Evolutionary conservation across 768 basidiomycete genomes (phyloP), one percentile per base, ranked within the genome.

Genomic region (Exidia glandulosa): DNA sequence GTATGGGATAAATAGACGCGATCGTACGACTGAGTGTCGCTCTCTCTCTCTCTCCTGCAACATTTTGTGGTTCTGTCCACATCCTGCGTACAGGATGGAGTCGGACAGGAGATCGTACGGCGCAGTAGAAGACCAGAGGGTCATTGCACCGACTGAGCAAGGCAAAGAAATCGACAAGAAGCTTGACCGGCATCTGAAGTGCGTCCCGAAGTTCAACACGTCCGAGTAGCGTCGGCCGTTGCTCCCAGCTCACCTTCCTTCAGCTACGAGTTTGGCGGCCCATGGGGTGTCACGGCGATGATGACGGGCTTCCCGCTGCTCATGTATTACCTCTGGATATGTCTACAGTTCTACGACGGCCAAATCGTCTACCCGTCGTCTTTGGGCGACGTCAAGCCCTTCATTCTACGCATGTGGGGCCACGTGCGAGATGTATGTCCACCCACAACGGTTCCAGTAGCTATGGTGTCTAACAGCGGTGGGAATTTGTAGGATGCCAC

Each of bases 261-360:
- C 64, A 94, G 92, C 36, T 95, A 90, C 75, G 94, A 99, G 72
- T 99, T 99, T 68, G 95, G 96, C 63, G 95, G 95, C 2, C 94
- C 95, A 45, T 79, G 80, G 74, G 96, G 95, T 50, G 93, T 94
- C 30, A 72, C 84, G 12, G 88, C 87, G 13, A 98, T 99, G 75
- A 98, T 99, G 88, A 78, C 85, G 23, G 86, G 88, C 54, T 99
- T 99, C 70, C 96, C 96, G 0, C 72, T 87, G 29, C 79, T 98
- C 62, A 98, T 99, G 94, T 99, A 96, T 73, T 99, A 98, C 76
- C 82, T 98, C 63, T 97, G 93, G 92, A 91, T 91, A 61, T 99
- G 96, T 69, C 81, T 97, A 34, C 91, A 88, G 84, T 95, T 94
- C 73, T 94, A 97, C 69, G 88, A 96, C 64, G 96, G 96, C 45